phyloP scores from a whole-genome alignment of 345 rosid genomes.

The Heritiera littoralis region DNA sequence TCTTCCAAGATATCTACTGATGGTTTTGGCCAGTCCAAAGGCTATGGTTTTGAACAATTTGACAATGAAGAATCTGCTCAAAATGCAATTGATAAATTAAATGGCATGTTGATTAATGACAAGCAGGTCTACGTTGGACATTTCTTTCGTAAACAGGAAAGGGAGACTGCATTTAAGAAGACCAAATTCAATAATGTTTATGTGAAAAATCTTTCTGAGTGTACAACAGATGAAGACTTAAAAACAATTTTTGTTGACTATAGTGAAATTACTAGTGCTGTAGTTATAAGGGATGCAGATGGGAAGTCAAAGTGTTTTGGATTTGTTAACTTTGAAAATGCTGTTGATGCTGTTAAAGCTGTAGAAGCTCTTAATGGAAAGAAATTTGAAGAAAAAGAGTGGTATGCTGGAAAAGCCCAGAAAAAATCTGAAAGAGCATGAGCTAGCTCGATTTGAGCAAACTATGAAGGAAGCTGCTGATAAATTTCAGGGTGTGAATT shows the following conservation, averaged over 20 bases:
- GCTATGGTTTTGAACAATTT: conserved; percentile 93
- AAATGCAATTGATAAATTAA: conserved; percentile 72
- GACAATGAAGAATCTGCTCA: conserved; percentile 81
- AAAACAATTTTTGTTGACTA: conserved; percentile 69
- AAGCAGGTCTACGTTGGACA: conserved; percentile 94
- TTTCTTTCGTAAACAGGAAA: conserved; percentile 85
- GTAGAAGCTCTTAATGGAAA: conserved; percentile 84
- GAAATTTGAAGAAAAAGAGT: conserved; percentile 81
- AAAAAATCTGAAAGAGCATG: conserved; percentile 82
- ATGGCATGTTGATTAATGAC: conserved; percentile 93
- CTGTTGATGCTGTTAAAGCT: conserved; percentile 79
- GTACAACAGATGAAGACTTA: conserved; percentile 68
- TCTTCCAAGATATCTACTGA: conserved; percentile 93
- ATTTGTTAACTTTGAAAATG: conserved; percentile 81
- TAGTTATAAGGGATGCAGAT: conserved; percentile 83
- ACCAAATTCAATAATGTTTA: conserved; percentile 75
- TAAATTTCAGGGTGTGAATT: conserved; percentile 79
- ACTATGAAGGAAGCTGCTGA: conserved; percentile 77
- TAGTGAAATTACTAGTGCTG: conserved; percentile 74
- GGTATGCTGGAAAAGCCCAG: conserved; percentile 95
- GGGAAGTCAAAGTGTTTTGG: conserved; percentile 97
- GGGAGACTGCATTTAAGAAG: conserved; percentile 51
- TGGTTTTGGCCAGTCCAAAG: conserved; percentile 79
- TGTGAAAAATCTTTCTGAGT: conserved; percentile 78
- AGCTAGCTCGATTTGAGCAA: conserved; percentile 72